Percentiles rank a stretch among this genome's conserved stretches.
These are phyloP conservation scores for Pythium aquatile DNA, from an alignment of 352 stramenopile species.

Conservation along the genomic window DNA sequence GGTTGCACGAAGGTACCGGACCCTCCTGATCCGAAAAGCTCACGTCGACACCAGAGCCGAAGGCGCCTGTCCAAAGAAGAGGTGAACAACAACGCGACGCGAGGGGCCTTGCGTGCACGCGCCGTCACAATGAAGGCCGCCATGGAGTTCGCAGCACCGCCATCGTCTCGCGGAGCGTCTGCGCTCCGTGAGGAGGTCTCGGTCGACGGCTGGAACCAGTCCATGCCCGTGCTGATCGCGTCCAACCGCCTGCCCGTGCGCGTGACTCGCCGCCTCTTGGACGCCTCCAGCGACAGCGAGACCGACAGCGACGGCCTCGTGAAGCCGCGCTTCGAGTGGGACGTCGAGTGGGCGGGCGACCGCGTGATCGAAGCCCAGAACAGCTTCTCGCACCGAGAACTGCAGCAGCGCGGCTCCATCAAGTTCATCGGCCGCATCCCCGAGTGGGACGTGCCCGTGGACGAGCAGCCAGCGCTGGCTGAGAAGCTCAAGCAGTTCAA, in stretches of 20 bases:
- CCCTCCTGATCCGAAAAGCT: constrained; percentile 1
- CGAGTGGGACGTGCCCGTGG: constrained; percentile 47
- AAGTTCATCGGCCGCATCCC: constrained; percentile 71
- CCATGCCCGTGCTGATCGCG: constrained; percentile 70
- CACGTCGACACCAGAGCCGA: constrained; percentile 1
- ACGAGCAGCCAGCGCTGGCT: constrained; percentile 50
- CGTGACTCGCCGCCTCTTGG: constrained; percentile 22
- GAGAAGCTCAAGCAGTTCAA: constrained; percentile 53
- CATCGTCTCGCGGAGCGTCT: constrained; percentile 1
- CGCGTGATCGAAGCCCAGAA: constrained; percentile 75
- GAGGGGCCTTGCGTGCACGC: constrained; percentile 3
- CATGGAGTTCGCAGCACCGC: constrained; percentile 18
- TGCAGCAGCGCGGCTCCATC: constrained; percentile 60
- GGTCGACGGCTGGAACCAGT: constrained; percentile 45
- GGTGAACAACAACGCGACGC: neutral
- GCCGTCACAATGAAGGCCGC: constrained; percentile 17
- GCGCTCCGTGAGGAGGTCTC: constrained; percentile 7
- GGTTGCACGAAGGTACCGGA: constrained; percentile 23
- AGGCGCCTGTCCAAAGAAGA: constrained; percentile 15
- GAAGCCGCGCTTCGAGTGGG: constrained; percentile 31
- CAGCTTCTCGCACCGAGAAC: constrained; percentile 69
- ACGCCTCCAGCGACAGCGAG: neutral
- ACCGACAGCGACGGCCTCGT: neutral
- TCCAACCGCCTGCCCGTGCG: constrained; percentile 67
- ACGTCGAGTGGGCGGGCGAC: constrained; percentile 69